These are phyloP conservation scores for Pichia insulana DNA, from an alignment of 805 yeast genomes.

Conservation along the genomic window DNA sequence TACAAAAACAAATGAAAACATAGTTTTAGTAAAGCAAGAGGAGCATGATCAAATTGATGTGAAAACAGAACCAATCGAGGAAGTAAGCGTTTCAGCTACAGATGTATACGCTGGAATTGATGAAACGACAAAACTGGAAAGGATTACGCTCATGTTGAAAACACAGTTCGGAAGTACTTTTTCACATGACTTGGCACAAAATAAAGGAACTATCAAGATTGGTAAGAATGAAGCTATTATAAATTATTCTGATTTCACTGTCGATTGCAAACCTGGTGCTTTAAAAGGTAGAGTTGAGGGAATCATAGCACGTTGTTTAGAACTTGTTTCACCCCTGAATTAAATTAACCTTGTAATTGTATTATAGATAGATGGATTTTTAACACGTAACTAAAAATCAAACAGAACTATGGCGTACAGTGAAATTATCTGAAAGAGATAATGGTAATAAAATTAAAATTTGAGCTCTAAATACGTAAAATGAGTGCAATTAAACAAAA, in stretches of 20 bases:
- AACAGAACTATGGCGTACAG: too few relatives aligned
- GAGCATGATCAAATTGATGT: neutral
- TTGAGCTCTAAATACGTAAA: too few relatives aligned
- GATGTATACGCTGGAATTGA: neutral
- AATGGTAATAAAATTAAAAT: too few relatives aligned
- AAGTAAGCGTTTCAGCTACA: neutral
- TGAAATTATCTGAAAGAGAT: too few relatives aligned
- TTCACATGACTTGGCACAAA: constrained; percentile 30
- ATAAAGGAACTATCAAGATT: constrained; percentile 53
- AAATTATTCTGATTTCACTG: constrained; percentile 54
- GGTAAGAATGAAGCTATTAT: constrained; percentile 71
- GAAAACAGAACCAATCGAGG: neutral
- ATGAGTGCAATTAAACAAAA: too few relatives aligned
- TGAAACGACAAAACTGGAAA: constrained; percentile 33
- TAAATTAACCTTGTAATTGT: neutral
- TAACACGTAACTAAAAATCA: too few relatives aligned
- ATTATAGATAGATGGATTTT: neutral
- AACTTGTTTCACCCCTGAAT: constrained; percentile 76
- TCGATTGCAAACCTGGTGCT: constrained; percentile 64
- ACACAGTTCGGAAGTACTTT: constrained; percentile 88
- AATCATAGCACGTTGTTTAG: constrained; percentile 68
- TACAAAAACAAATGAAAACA: constrained; percentile 1
- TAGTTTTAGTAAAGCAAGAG: neutral
- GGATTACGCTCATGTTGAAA: constrained; percentile 53
- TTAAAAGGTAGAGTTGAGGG: constrained; percentile 76